A percentile compares a stretch with the other conserved stretches of the same genome.
These are phyloP conservation scores for Carex arenaria DNA, from an alignment of 202 grass and related monocot species.

Conservation along the genomic window DNA sequence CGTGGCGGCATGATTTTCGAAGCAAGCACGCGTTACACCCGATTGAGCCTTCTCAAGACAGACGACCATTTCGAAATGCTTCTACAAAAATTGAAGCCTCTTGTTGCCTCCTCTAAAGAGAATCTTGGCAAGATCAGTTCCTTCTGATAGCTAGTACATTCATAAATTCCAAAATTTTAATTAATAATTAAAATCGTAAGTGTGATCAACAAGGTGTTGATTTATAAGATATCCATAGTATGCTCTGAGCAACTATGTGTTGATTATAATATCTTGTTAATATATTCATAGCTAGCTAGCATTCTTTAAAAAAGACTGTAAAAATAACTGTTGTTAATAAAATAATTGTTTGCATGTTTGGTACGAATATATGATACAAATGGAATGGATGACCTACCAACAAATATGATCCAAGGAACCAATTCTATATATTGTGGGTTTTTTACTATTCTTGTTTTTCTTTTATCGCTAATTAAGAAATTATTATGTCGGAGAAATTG, in stretches of 20 bases:
- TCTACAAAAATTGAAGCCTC: slow-evolving; percentile 39
- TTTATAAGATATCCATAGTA: background rate
- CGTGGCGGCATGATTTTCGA: background rate
- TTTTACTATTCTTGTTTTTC: too few relatives aligned
- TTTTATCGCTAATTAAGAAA: too few relatives aligned
- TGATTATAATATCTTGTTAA: background rate
- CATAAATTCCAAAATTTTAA: background rate
- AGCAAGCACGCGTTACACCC: slow-evolving; percentile 33
- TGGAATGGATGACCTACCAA: too few relatives aligned
- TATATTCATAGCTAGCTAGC: too few relatives aligned
- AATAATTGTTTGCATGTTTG: too few relatives aligned
- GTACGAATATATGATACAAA: too few relatives aligned
- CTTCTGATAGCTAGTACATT: slow-evolving; percentile 13
- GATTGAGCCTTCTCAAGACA: slow-evolving; percentile 57
- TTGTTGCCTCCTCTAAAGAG: slow-evolving; percentile 31
- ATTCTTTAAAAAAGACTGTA: too few relatives aligned
- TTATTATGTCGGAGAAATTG: too few relatives aligned
- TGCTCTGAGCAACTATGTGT: background rate
- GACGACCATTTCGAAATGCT: slow-evolving; percentile 72
- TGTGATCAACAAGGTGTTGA: slow-evolving; percentile 7
- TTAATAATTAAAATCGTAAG: background rate
- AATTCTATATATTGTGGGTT: too few relatives aligned
- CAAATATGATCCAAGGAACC: too few relatives aligned
- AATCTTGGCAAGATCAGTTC: background rate
- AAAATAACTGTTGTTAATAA: too few relatives aligned